Conservation (phyloP, 139 green algal species). For the Asterochloris erici region DNA sequence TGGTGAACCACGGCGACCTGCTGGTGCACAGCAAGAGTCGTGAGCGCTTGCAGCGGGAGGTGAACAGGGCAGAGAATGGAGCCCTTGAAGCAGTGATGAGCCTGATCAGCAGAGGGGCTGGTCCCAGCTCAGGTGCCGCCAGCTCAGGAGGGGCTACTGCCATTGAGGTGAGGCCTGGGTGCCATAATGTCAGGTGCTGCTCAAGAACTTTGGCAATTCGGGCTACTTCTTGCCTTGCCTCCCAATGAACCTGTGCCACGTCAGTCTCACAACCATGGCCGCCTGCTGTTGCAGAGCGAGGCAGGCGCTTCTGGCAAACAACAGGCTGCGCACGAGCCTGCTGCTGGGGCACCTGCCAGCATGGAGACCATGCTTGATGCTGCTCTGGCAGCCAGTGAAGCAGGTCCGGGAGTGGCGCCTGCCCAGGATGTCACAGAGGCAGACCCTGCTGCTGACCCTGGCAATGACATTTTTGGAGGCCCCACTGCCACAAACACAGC, state of each 20-base stretch:
- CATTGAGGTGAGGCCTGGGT: not conserved
- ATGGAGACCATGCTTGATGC: not conserved
- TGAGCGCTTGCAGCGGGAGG: not conserved
- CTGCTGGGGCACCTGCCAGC: not conserved
- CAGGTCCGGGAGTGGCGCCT: not conserved
- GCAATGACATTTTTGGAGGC: constrained; percentile 39
- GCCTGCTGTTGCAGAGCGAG: too few species aligned
- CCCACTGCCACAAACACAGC: constrained; percentile 2
- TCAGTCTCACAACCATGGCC: too few species aligned
- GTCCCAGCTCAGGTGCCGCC: not conserved
- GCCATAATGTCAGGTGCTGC: too few species aligned
- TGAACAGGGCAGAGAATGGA: not conserved
- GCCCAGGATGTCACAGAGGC: not conserved
- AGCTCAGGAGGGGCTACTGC: not conserved
- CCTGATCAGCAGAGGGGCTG: not conserved
- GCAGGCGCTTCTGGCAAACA: too few species aligned
- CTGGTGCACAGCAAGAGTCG: constrained; percentile 29
- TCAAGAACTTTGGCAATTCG: too few species aligned
- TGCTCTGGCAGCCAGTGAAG: not conserved
- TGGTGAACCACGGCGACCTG: constrained; percentile 44
- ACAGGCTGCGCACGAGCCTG: too few species aligned
- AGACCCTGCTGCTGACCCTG: constrained; percentile 22
- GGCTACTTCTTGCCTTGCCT: too few species aligned
- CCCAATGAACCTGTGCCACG: too few species aligned
- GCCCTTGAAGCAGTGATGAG: constrained; percentile 12